phyloP scores from a whole-genome alignment of 768 basidiomycete genomes.

The Boletus speciosus region DNA sequence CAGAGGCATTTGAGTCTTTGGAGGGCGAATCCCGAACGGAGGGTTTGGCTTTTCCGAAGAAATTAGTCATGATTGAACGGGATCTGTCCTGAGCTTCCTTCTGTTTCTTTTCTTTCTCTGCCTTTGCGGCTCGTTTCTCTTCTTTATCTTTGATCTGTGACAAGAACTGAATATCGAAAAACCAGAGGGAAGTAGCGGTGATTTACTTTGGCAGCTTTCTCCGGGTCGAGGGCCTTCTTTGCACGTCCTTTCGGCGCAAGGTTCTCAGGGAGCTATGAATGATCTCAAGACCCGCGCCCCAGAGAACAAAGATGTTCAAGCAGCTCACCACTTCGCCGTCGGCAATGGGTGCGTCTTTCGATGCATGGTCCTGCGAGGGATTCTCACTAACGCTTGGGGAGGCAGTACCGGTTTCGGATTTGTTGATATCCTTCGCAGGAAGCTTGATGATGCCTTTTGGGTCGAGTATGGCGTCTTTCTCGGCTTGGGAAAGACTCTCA shows the following conservation, averaged over 20 bases:
- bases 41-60: conserved; percentile 67
- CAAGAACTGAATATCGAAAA: conserved; percentile 1
- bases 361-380: conserved; percentile 25
- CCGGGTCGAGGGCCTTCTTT: conserved; percentile 55
- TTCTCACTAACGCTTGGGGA: not conserved
- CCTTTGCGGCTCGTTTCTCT: conserved; percentile 66
- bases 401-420: conserved; percentile 9
- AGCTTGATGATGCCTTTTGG: conserved; percentile 39
- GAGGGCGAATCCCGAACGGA: conserved; percentile 19
- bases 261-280: conserved; percentile 19
- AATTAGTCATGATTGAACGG: conserved; percentile 70
- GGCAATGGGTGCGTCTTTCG: conserved; percentile 26
- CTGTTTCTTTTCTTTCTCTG: conserved; percentile 68
- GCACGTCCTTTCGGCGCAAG: conserved; percentile 35
- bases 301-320: not conserved
- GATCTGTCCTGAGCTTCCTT: conserved; percentile 71
- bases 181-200: not conserved
- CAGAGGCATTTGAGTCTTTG: conserved; percentile 27
- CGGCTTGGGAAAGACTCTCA: conserved; percentile 52
- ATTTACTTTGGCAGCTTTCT: conserved; percentile 40
- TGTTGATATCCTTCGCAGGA: conserved; percentile 35
- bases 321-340: conserved; percentile 41
- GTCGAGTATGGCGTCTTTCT: conserved; percentile 54
- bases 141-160: conserved; percentile 63
- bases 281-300: not conserved